phyloP scores from a whole-genome alignment of 257 asterid genomes.

The Ilex asprella region DNA sequence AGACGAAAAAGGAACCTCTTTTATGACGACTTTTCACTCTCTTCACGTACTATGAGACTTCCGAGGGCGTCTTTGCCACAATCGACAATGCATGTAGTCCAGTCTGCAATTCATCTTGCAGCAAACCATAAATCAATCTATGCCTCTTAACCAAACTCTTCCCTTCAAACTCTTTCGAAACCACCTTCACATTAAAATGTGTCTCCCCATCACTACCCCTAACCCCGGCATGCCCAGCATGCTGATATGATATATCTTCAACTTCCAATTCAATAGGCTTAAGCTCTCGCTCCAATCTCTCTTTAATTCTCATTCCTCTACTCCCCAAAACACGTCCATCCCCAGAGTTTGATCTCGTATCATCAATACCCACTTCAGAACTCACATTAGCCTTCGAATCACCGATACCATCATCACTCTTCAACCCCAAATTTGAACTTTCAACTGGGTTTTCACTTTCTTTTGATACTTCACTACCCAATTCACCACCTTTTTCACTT shows the following conservation, averaged over 20 bases:
- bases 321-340: conserved; percentile 35
- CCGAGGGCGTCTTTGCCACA: conserved; percentile 70
- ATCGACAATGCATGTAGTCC: conserved; percentile 76
- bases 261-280: conserved; percentile 44
- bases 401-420: conserved; percentile 19
- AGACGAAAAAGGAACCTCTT: conserved; percentile 24
- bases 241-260: conserved; percentile 83
- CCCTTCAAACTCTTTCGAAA: conserved; percentile 69
- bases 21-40: not conserved
- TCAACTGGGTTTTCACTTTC: conserved; percentile 11
- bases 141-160: conserved; percentile 96
- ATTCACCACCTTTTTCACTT: conserved; percentile 33
- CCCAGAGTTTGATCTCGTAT: conserved; percentile 10
- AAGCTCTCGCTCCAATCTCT: conserved; percentile 44
- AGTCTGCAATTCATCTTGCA: conserved; percentile 76
- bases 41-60: conserved; percentile 30
- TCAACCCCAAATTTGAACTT: conserved; percentile 17
- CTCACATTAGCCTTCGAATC: conserved; percentile 8
- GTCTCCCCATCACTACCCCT: conserved; percentile 79
- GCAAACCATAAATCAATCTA: conserved; percentile 55
- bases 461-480: conserved; percentile 4
- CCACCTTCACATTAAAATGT: conserved; percentile 69
- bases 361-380: conserved; percentile 16
- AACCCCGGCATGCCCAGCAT: conserved; percentile 75
- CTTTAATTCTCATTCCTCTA: conserved; percentile 61